These are phyloP conservation scores for Annona cherimola DNA, from an alignment of 164 flowering plant genomes.

Conservation along the genomic window DNA sequence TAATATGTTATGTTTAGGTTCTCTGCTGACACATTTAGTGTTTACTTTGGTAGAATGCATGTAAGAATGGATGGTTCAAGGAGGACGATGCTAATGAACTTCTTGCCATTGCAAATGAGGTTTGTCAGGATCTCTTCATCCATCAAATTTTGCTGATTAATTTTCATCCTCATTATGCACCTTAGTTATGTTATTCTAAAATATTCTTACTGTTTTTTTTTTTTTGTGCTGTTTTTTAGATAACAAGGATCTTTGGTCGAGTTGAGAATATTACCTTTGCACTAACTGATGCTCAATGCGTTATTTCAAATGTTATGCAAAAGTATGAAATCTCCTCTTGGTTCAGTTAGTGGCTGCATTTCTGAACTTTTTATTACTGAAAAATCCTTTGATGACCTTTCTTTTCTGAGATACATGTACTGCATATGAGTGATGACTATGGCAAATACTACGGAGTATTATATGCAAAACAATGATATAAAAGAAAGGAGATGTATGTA, in stretches of 20 bases:
- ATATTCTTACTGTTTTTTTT: slow-evolving; percentile 4
- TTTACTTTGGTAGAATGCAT: slow-evolving; percentile 54
- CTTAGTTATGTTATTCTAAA: background rate
- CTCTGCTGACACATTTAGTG: background rate
- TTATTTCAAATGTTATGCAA: slow-evolving; percentile 40
- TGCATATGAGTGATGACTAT: too few species aligned
- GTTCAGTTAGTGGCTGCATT: background rate
- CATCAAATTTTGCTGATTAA: background rate
- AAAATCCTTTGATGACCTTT: background rate
- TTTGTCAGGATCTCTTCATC: slow-evolving; percentile 13
- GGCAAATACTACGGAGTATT: too few species aligned
- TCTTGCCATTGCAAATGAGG: slow-evolving; percentile 52
- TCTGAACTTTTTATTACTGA: background rate
- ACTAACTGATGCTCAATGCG: slow-evolving; percentile 13
- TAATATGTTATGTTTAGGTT: background rate
- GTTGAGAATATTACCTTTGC: slow-evolving; percentile 23
- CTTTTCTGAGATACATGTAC: background rate
- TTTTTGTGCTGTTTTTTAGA: slow-evolving; percentile 27
- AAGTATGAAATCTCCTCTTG: slow-evolving; percentile 33
- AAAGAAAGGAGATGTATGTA: too few species aligned
- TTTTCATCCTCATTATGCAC: background rate
- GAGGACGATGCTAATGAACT: slow-evolving; percentile 49
- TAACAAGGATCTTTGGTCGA: slow-evolving; percentile 39
- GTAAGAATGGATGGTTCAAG: slow-evolving; percentile 60
- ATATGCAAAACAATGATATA: too few species aligned